Base-by-base conservation (phyloP, 1,284 basidiomycete genomes). In the Tetrapyrgos nigripes region DNA sequence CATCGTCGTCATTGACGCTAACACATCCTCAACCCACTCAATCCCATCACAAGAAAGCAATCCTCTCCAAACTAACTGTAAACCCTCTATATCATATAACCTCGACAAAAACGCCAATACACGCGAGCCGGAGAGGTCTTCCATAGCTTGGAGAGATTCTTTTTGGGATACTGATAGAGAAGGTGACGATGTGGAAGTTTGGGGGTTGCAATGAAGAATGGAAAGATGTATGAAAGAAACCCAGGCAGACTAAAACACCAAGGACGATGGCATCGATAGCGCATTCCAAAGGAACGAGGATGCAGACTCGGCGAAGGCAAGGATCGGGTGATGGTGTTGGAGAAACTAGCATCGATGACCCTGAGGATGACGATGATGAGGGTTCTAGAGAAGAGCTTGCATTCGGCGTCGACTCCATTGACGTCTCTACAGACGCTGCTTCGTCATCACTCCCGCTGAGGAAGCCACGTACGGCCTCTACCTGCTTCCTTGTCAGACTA, bases 31-130 rank as follows among this genome's bases (percentile, higher is more conserved):
- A 24, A 57, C 31, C 55, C 47, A 57, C 28, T 51, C 49, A 9
- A 57, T 21, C 10, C 55, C 55, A 11, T 57, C 55, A 13, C 43
- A 51, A 19, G 55, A 57, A 17, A 57, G 31, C 6, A 44, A 19
- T 19, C 55, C 55, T 29, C 49, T 37, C 55, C 55, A 57, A n/a
- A 35, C 23, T 31, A 37, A 26, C 11, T 37, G 28, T 1, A 57
- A 29, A 17, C 35, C 49, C 37, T 57, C 55, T 8, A 52, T 4
- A 23, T 57, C 55, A 28, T 52, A 31, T 24, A 57, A 26, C 9
- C 55, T 19, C 6, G 45, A 27, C n/a, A 57, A 28, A 13, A 57
- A 23, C 3, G 40, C 24, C 23, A 57, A 43, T 33, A 33, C 31
- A 9, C 26, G n/a, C 11, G 43, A n/a, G 13, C 29, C 37, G 4